These are phyloP conservation scores for Alternaria atra DNA, from an alignment of 2,329 filamentous ascomycete species.

Conservation along the genomic window DNA sequence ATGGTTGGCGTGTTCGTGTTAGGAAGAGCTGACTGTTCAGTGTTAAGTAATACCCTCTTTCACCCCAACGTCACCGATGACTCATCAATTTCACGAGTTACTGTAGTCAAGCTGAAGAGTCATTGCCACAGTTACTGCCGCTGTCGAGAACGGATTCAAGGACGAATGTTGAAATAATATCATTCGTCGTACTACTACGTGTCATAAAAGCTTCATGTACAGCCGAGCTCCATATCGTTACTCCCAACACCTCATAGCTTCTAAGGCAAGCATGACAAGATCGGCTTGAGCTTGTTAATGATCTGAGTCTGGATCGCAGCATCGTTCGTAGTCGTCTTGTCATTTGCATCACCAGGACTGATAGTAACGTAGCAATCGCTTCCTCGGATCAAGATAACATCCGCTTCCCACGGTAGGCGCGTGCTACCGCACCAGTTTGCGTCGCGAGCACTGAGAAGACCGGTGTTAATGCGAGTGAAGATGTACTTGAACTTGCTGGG, in stretches of 20 bases:
- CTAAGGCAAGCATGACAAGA: slow-evolving; percentile 31
- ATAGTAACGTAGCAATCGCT: slow-evolving; percentile 67
- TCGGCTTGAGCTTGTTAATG: slow-evolving; percentile 38
- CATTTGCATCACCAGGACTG: slow-evolving; percentile 67
- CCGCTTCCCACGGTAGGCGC: slow-evolving; percentile 67
- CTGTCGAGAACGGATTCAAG: not conserved
- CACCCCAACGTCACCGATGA: not conserved
- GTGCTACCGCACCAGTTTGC: slow-evolving; percentile 64
- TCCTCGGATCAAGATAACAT: slow-evolving; percentile 60
- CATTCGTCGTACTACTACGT: not conserved
- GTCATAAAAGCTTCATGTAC: not conserved
- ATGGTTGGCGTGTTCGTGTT: not conserved
- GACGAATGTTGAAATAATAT: not conserved
- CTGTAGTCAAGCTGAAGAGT: not conserved
- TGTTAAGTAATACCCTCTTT: not conserved
- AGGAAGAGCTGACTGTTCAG: not conserved
- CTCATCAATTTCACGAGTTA: not conserved
- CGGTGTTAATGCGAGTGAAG: slow-evolving; percentile 67
- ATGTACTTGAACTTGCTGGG: slow-evolving; percentile 69
- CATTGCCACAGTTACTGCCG: not conserved
- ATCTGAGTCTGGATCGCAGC: slow-evolving; percentile 43
- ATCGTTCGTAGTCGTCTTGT: slow-evolving; percentile 67
- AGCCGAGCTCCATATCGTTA: not conserved
- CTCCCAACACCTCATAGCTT: not conserved
- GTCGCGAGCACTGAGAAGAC: slow-evolving; percentile 56